These are phyloP conservation scores for Escovopsis sp. DNA, from an alignment of 2,329 filamentous ascomycete species.

Conservation along the genomic window DNA sequence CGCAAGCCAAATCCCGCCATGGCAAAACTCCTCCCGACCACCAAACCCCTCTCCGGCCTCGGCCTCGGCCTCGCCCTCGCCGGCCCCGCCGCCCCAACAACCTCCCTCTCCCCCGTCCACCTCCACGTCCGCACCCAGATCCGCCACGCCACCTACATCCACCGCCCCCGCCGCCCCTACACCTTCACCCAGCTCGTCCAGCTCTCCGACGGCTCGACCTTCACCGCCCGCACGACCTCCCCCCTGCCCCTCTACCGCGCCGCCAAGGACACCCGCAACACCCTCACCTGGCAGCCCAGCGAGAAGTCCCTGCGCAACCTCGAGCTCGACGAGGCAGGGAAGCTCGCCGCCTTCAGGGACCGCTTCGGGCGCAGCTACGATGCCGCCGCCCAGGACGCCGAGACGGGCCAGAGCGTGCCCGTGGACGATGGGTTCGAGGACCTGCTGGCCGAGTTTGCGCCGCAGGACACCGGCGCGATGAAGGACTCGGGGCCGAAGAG, in stretches of 20 bases:
- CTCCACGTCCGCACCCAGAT: constrained; percentile 36
- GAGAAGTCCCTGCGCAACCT: constrained; percentile 70
- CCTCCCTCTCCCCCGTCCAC: constrained; percentile 12
- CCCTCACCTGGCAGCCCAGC: constrained; percentile 78
- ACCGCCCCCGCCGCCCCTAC: constrained; percentile 82
- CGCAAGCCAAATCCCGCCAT: constrained; percentile 12
- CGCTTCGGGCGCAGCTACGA: constrained; percentile 81
- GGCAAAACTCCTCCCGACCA: constrained; percentile 13
- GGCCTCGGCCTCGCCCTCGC: constrained; percentile 12
- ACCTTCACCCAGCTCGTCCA: constrained; percentile 95
- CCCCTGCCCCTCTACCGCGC: constrained; percentile 45
- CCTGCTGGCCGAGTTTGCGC: constrained; percentile 35
- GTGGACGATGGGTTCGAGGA: constrained; percentile 27
- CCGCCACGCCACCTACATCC: constrained; percentile 72
- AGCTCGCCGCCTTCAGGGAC: constrained; percentile 70
- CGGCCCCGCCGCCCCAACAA: constrained; percentile 11
- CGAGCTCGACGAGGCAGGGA: constrained; percentile 89
- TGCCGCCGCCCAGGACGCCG: constrained; percentile 25
- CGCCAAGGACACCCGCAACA: constrained; percentile 77
- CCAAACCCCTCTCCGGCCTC: constrained; percentile 7
- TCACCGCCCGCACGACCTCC: constrained; percentile 62
- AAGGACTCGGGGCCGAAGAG: constrained; percentile 26
- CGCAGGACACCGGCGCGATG: constrained; percentile 21
- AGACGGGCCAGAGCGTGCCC: constrained; percentile 13
- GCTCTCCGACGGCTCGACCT: constrained; percentile 81